Evolutionary conservation across 305 asterid genomes (phyloP).

Genomic region (Plantago coronopus): DNA sequence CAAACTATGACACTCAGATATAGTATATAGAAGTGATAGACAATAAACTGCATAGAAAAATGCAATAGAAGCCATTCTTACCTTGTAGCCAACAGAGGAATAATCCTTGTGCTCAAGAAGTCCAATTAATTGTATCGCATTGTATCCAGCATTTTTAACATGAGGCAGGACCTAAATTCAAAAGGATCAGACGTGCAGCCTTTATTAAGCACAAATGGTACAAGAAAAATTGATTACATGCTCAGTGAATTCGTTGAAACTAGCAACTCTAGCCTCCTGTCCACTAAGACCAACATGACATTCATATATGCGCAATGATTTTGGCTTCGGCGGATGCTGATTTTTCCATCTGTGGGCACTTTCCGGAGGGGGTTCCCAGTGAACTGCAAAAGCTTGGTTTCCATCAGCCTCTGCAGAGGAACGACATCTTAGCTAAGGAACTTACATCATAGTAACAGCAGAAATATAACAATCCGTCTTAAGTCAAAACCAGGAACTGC

Average conservation of each 20-base stretch:
- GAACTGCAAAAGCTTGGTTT: constrained; percentile 80
- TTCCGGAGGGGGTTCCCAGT: constrained; percentile 98
- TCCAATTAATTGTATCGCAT: constrained; percentile 88
- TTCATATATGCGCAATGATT: constrained; percentile 85
- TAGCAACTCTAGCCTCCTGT: constrained; percentile 59
- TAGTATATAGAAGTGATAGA: constrained; percentile 9
- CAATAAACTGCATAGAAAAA: constrained; percentile 7
- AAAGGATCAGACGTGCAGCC: constrained; percentile 20
- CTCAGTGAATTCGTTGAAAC: constrained; percentile 65
- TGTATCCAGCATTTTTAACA: constrained; percentile 93
- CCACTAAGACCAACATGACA: constrained; percentile 96
- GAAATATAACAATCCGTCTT: constrained; percentile 2
- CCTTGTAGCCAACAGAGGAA: constrained; percentile 84
- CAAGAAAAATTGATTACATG: constrained; percentile 36
- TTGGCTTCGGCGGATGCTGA: constrained; percentile 71
- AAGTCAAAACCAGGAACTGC: no score
- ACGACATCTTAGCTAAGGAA: constrained; percentile 14
- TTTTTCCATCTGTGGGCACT: constrained; percentile 74
- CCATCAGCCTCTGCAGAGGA: constrained; percentile 61
- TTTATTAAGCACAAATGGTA: constrained; percentile 9
- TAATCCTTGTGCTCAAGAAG: constrained; percentile 94
- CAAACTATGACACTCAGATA: neutral
- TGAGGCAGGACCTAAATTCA: constrained; percentile 74
- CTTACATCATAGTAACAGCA: constrained; percentile 14
- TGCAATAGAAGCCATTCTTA: constrained; percentile 34